phyloP scores from a whole-genome alignment of 2,329 filamentous ascomycete genomes.

The Cryphonectria carpinicola region DNA sequence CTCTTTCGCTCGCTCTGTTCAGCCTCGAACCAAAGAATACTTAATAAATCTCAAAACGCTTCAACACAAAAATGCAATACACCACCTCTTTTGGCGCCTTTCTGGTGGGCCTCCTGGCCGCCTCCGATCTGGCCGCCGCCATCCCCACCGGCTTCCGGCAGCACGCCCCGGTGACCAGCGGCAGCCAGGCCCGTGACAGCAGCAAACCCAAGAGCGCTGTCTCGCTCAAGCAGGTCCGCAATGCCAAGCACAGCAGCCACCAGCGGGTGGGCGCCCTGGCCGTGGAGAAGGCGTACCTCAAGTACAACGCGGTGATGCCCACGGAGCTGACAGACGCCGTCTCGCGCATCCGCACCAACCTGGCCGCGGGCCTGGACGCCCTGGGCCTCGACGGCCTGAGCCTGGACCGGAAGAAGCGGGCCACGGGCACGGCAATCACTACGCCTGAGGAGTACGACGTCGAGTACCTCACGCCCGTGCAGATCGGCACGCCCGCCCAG shows the following conservation, averaged over 20 bases:
- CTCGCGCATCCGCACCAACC: slow-evolving; percentile 32
- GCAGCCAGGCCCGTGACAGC: slow-evolving; percentile 16
- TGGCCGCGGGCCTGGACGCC: slow-evolving; percentile 23
- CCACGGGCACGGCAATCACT: slow-evolving; percentile 36
- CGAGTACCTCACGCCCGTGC: slow-evolving; percentile 59
- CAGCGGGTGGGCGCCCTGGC: slow-evolving; percentile 40
- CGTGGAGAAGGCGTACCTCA: slow-evolving; percentile 44
- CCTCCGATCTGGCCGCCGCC: slow-evolving; percentile 28
- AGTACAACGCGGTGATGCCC: slow-evolving; percentile 42
- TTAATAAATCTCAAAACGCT: neutral
- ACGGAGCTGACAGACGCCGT: slow-evolving; percentile 38
- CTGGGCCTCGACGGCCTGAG: slow-evolving; percentile 21
- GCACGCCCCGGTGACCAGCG: slow-evolving; percentile 22
- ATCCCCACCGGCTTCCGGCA: slow-evolving; percentile 26
- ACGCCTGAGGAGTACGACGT: slow-evolving; percentile 38
- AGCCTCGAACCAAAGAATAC: neutral
- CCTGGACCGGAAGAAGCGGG: slow-evolving; percentile 32
- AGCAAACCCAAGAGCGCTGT: slow-evolving; percentile 7
- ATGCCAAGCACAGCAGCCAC: slow-evolving; percentile 36
- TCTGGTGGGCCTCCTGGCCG: slow-evolving; percentile 29
- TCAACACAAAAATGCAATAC: slow-evolving; percentile 20
- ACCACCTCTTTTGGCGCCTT: slow-evolving; percentile 28
- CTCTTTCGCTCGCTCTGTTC: neutral
- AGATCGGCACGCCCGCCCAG: slow-evolving; percentile 56
- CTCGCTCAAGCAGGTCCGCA: slow-evolving; percentile 31